These are phyloP conservation scores for Dictyostelium capitatum DNA, from an alignment of 78 protist genomes.

Conservation along the genomic window DNA sequence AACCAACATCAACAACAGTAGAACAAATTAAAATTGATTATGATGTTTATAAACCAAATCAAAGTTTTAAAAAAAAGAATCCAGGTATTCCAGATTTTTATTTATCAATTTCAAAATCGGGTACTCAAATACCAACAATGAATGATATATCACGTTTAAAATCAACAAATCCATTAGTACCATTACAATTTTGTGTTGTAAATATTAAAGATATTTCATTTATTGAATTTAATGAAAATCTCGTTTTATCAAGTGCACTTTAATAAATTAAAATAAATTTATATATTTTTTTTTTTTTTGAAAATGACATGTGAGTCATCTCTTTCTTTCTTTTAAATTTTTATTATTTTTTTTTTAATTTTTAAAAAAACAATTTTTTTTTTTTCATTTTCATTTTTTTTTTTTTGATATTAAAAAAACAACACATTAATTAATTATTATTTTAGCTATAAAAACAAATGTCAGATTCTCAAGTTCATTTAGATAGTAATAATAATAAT, in stretches of 20 bases:
- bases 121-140: neutral
- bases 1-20: neutral
- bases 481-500: neutral
- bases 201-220: conserved; percentile 16
- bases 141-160: neutral
- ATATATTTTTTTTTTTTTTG: neutral
- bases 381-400: neutral
- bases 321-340: neutral
- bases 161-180: neutral
- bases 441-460: neutral
- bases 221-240: conserved; percentile 11
- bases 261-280: neutral
- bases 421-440: too few relatives aligned
- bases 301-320: neutral
- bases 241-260: neutral
- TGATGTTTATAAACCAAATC: conserved; percentile 44
- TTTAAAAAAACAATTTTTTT: neutral
- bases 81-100: conserved; percentile 62
- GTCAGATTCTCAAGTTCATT: neutral
- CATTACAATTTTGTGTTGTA: conserved; percentile 3
- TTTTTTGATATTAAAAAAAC: neutral
- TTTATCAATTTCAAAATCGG: neutral
- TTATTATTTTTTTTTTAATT: neutral
- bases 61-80: conserved; percentile 22
- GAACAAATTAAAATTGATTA: conserved; percentile 17